Conservation (phyloP, 208 protist species). For the Leishmania arabica region DNA sequence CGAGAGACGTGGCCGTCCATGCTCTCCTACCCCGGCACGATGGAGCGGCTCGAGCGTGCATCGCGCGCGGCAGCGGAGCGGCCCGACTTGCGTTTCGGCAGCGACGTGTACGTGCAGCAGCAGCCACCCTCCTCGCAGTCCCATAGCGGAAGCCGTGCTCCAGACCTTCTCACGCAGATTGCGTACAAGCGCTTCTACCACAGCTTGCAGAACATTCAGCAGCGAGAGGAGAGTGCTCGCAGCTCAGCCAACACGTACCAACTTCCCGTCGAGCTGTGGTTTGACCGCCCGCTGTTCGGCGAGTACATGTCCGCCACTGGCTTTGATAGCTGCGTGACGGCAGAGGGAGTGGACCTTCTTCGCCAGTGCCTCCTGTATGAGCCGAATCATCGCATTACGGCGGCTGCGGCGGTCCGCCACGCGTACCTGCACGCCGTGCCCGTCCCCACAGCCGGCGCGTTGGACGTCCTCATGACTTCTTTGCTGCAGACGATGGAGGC, state of each 20-base stretch:
- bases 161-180: slow-evolving; percentile 25
- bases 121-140: slow-evolving; percentile 1
- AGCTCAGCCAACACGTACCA: slow-evolving; percentile 41
- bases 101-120: slow-evolving; percentile 23
- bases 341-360: slow-evolving; percentile 67
- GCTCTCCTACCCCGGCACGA: slow-evolving; percentile 56
- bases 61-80: slow-evolving; percentile 21
- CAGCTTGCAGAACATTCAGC: slow-evolving; percentile 18
- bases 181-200: slow-evolving; percentile 36
- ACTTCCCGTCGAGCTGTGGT: slow-evolving; percentile 58
- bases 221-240: slow-evolving; percentile 20
- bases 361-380: slow-evolving; percentile 73
- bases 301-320: slow-evolving; percentile 51
- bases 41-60: slow-evolving; percentile 41
- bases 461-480: slow-evolving; percentile 59
- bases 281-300: slow-evolving; percentile 48
- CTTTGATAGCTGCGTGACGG: slow-evolving; percentile 44
- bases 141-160: slow-evolving; percentile 15
- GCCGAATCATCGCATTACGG: slow-evolving; percentile 64
- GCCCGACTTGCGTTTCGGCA: slow-evolving; percentile 14
- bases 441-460: slow-evolving; percentile 26
- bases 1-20: slow-evolving; percentile 94
- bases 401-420: slow-evolving; percentile 63
- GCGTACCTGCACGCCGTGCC: slow-evolving; percentile 52
- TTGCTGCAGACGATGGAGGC: slow-evolving; percentile 58